These are phyloP conservation scores for Acanthamoeba healyi DNA, from an alignment of 208 protist species.

Conservation along the genomic window DNA sequence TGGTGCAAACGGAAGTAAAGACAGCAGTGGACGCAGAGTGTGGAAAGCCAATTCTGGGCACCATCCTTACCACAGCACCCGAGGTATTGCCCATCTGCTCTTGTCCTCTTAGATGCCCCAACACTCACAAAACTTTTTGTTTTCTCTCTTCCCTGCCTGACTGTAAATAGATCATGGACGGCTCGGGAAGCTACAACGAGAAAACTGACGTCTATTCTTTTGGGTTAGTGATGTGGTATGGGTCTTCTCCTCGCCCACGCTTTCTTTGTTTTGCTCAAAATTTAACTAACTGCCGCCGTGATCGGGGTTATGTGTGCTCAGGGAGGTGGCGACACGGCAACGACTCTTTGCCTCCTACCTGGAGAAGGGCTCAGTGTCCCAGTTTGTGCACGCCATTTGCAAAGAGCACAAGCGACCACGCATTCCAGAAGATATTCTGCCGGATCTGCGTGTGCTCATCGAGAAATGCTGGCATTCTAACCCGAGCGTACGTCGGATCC, in stretches of 20 bases:
- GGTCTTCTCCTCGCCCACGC: neutral
- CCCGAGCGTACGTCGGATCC: neutral
- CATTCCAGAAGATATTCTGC: constrained; percentile 44
- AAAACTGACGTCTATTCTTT: constrained; percentile 64
- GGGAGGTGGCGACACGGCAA: constrained; percentile 55
- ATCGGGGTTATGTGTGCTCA: neutral
- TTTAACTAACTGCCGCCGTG: no score
- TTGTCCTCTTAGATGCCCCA: neutral
- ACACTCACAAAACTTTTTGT: neutral
- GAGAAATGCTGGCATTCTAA: constrained; percentile 70
- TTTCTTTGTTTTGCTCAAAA: neutral
- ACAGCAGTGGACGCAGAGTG: neutral
- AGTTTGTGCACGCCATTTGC: constrained; percentile 63
- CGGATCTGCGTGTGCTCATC: constrained; percentile 45
- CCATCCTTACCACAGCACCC: constrained; percentile 59
- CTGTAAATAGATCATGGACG: neutral
- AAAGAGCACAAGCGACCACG: constrained; percentile 56
- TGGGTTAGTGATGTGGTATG: constrained; percentile 49
- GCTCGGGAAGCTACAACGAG: constrained; percentile 36
- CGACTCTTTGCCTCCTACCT: constrained; percentile 51
- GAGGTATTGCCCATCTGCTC: constrained; percentile 5
- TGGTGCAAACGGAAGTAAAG: constrained; percentile 11
- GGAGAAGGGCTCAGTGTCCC: constrained; percentile 23
- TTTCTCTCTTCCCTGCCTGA: neutral
- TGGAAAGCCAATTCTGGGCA: constrained; percentile 26